Evolutionary conservation across 805 yeast species (phyloP), one percentile per base, ranked within the genome.

Genomic region (Ascoidea asiatica): DNA sequence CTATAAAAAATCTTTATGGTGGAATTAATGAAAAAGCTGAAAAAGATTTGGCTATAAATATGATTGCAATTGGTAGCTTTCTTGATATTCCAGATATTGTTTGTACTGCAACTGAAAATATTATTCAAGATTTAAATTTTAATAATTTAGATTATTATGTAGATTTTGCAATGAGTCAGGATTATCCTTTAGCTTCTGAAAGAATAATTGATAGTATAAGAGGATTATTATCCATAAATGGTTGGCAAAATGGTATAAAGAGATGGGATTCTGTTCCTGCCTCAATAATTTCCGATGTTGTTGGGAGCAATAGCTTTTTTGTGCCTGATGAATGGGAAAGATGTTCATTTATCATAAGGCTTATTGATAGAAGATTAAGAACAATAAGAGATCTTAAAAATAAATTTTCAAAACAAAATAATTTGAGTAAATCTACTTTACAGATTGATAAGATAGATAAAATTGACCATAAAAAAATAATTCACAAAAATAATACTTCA

Each of bases 281-380:
- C 0, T 50, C 58, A 1, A 57, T 72, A 5, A 63, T 72, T 15
- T 61, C 68, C 0, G 67, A 65, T 21, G 70, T 72, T 5, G 63
- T 74, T 13, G 66, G 72, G 0, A 61, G 66, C 17, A 77, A 75
- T 50, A 70, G 67, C 19, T 74, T 75, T 49, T 75, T 70, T 53
- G 72, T 72, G 4, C 73, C 75, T 1, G 64, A 66, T 2, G 81
- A 75, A 53, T 73, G 76, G 76, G 77, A 73, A 39, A 59, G 81
- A 43, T 70, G 75, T 39, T 48, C 69, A 22, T 73, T 75, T 48
- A 60, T 69, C 3, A 65, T 70, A 36, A 63, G 59, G 39, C 51
- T 72, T 40, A 59, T 70, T 38, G 69, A 67, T 47, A 54, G 70
- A 53, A 50, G 70, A 29, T 46, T 51, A 6, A 59, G 35, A 20